Conservation (phyloP, 805 yeast species). For the Ogataea salicorniae region DNA sequence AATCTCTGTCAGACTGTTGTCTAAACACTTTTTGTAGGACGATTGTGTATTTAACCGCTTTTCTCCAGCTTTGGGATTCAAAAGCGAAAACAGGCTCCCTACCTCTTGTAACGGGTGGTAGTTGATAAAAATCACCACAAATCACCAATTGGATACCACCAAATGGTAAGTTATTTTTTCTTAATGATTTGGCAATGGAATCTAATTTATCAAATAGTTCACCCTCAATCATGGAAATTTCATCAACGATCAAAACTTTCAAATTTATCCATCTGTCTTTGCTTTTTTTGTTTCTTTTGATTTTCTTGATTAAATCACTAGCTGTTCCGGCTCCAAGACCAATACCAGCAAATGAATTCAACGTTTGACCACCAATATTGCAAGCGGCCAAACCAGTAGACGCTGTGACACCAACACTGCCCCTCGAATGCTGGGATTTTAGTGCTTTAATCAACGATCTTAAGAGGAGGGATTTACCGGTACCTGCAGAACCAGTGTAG, state of each 20-base stretch:
- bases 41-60: slow-evolving; percentile 50
- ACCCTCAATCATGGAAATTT: slow-evolving; percentile 77
- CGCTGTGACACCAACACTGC: slow-evolving; percentile 69
- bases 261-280: slow-evolving; percentile 49
- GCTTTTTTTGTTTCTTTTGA: slow-evolving; percentile 47
- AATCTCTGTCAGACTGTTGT: slow-evolving; percentile 67
- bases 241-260: slow-evolving; percentile 67
- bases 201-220: slow-evolving; percentile 59
- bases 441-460: slow-evolving; percentile 54
- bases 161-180: slow-evolving; percentile 48
- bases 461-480: slow-evolving; percentile 91
- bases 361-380: slow-evolving; percentile 72
- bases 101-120: slow-evolving; percentile 62
- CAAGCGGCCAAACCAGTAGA: slow-evolving; percentile 84
- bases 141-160: slow-evolving; percentile 76
- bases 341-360: slow-evolving; percentile 74
- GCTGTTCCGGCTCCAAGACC: slow-evolving; percentile 62
- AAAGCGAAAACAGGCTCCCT: slow-evolving; percentile 49
- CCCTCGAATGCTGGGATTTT: slow-evolving; percentile 38
- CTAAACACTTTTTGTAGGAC: slow-evolving; percentile 64
- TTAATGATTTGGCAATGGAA: slow-evolving; percentile 48
- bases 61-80: slow-evolving; percentile 59
- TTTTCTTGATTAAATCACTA: slow-evolving; percentile 42
- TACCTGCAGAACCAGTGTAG: slow-evolving; percentile 97
- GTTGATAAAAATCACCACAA: slow-evolving; percentile 79